These are phyloP conservation scores for Chlorella sp. DNA, from an alignment of 139 green algal species.

Conservation along the genomic window DNA sequence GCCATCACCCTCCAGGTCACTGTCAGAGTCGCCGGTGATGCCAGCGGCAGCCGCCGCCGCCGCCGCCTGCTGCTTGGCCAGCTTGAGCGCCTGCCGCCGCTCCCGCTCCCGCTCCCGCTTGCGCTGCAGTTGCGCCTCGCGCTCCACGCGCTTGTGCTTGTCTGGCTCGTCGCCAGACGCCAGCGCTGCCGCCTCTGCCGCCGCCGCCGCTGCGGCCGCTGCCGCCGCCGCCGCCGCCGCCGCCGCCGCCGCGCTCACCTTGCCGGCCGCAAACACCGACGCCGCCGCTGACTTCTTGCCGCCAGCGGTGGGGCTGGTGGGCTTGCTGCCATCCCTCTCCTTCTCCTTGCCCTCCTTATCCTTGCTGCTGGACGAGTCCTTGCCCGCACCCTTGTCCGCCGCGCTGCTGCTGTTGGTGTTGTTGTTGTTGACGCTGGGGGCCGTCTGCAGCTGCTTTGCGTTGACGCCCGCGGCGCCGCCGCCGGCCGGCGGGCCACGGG, in stretches of 20 bases:
- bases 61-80: not conserved
- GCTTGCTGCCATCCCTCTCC: too few relatives aligned
- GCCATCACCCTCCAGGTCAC: not conserved
- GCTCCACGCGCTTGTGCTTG: not conserved
- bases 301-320: too few relatives aligned
- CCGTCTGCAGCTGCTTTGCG: too few relatives aligned
- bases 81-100: conserved; percentile 4
- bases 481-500: not conserved
- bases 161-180: conserved; percentile 4
- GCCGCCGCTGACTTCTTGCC: too few relatives aligned
- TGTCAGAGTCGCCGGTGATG: too few relatives aligned
- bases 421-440: too few relatives aligned
- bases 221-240: conserved; percentile 3
- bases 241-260: not conserved
- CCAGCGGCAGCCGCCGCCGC: too few relatives aligned
- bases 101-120: conserved; percentile 15
- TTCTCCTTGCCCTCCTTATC: too few relatives aligned
- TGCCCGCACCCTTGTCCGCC: too few relatives aligned
- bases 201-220: conserved; percentile 12
- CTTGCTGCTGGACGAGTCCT: too few relatives aligned
- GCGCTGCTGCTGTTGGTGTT: not conserved
- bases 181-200: not conserved
- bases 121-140: conserved; percentile 11
- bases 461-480: too few relatives aligned
- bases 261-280: too few relatives aligned